Evolutionary conservation across 768 basidiomycete genomes (phyloP), one percentile per base, ranked within the genome.

Genomic region (Brasilioporus rufonigricans): DNA sequence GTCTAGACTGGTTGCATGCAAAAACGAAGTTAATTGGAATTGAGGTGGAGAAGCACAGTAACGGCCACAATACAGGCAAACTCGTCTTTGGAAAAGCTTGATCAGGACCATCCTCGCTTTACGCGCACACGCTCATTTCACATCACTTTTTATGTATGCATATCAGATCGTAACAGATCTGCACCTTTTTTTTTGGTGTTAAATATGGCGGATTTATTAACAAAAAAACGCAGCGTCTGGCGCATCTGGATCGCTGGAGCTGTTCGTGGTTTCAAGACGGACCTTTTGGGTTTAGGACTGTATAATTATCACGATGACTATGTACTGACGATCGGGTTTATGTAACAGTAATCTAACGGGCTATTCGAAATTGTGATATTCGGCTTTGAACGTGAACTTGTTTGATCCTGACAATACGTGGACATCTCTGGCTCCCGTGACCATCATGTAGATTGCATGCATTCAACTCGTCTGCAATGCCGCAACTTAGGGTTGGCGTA

Each of bases 21-120:
- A n/a, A n/a, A n/a, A n/a, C n/a, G n/a, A n/a, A n/a, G n/a, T n/a
- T n/a, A n/a, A n/a, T n/a, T n/a, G n/a, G n/a, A n/a, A 75, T 88
- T 56, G 84, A 86, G 62, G 76, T 84, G 55, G 77, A 79, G 62
- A 82, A 77, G 57, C 70, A 73, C 44, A 62, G 67, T 9, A 65
- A 71, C 27, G 68, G 66, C n/a, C 65, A 66, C 38, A 64, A 74
- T 45, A 72, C 72, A 3, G 81, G 80, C 46, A 80, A 75, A 60
- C 75, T 82, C 36, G 71, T 83, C 52, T 84, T 84, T 55, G 69
- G 70, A 5, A 74, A 70, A 54, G 64, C 74, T 45, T 78, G 65
- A 76, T 44, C 29, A 10, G 39, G 5, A 16, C 12, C 7, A 0
- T 23, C 11, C 31, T 43, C n/a, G 26, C 31, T 53, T 40, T 36